Conservation (phyloP, 371 early-diverging fungal species). For the Lichtheimia ramosa region DNA sequence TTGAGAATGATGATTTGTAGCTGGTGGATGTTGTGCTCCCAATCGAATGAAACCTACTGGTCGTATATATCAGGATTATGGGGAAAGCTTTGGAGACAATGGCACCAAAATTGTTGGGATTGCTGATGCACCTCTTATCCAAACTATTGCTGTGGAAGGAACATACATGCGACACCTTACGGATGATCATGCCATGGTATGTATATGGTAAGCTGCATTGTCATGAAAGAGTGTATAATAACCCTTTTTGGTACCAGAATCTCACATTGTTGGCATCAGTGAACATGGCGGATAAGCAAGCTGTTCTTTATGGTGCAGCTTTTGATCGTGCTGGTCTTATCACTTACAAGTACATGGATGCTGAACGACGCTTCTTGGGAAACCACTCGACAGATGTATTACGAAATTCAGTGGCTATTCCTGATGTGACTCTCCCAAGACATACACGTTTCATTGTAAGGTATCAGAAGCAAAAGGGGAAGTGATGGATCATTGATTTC, state of each 20-base stretch:
- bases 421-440: slow-evolving; percentile 42
- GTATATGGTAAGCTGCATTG: not conserved
- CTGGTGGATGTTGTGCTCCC: slow-evolving; percentile 50
- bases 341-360: slow-evolving; percentile 36
- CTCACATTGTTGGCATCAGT: slow-evolving; percentile 39
- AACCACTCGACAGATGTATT: slow-evolving; percentile 38
- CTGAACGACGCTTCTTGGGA: slow-evolving; percentile 17
- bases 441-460: slow-evolving; percentile 37
- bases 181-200: slow-evolving; percentile 47
- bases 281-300: slow-evolving; percentile 39
- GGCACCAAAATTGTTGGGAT: slow-evolving; percentile 37
- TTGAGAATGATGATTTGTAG: slow-evolving; percentile 10
- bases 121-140: slow-evolving; percentile 34
- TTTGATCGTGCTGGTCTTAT: slow-evolving; percentile 41
- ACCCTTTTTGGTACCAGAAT: slow-evolving; percentile 21
- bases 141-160: slow-evolving; percentile 33
- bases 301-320: slow-evolving; percentile 36
- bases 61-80: slow-evolving; percentile 38
- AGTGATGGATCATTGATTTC: not conserved
- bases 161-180: slow-evolving; percentile 47
- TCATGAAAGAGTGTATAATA: not conserved
- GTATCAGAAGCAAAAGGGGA: not conserved
- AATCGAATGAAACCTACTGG: slow-evolving; percentile 34
- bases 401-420: slow-evolving; percentile 23
- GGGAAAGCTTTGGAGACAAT: slow-evolving; percentile 22